Evolutionary conservation across 2,329 filamentous ascomycete species (phyloP).

Genomic region (Ophiostoma sp.): DNA sequence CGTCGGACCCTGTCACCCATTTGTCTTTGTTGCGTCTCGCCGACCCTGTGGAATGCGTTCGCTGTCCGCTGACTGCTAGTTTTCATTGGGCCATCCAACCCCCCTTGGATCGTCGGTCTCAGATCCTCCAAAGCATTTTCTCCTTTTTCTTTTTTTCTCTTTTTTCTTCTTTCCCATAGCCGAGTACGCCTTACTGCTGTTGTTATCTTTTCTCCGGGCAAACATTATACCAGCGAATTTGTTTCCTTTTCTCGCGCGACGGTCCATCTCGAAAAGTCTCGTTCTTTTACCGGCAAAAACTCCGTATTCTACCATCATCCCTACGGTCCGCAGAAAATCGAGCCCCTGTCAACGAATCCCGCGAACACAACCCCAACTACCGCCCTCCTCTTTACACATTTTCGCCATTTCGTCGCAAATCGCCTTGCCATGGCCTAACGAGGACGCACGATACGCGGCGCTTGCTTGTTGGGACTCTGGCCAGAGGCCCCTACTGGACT

Average conservation of each 20-base stretch:
- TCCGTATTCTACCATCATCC: not conserved
- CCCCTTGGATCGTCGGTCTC: conserved; percentile 24
- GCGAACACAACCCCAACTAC: not conserved
- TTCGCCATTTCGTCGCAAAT: not conserved
- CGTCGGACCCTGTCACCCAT: not conserved
- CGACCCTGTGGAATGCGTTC: conserved; percentile 16
- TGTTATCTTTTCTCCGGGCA: conserved; percentile 5
- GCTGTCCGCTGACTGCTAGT: not conserved
- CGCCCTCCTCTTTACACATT: not conserved
- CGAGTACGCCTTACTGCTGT: not conserved
- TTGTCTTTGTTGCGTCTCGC: conserved; percentile 5
- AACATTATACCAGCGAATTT: not conserved
- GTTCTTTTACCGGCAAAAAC: conserved; percentile 2
- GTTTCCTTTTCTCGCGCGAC: not conserved
- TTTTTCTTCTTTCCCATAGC: not conserved
- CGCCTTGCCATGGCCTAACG: conserved; percentile 23
- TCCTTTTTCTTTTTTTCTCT: conserved; percentile 14
- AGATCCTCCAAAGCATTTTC: conserved; percentile 22
- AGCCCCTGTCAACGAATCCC: conserved; percentile 9
- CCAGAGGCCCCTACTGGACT: not conserved
- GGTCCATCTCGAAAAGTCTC: not conserved
- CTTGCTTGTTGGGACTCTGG: conserved; percentile 12
- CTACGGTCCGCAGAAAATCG: conserved; percentile 3
- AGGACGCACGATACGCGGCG: conserved; percentile 10
- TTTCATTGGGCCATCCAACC: conserved; percentile 4